Evolutionary conservation across 306 rosid genomes (phyloP), one percentile per base, ranked within the genome.

Genomic region (Carpinus viminea): DNA sequence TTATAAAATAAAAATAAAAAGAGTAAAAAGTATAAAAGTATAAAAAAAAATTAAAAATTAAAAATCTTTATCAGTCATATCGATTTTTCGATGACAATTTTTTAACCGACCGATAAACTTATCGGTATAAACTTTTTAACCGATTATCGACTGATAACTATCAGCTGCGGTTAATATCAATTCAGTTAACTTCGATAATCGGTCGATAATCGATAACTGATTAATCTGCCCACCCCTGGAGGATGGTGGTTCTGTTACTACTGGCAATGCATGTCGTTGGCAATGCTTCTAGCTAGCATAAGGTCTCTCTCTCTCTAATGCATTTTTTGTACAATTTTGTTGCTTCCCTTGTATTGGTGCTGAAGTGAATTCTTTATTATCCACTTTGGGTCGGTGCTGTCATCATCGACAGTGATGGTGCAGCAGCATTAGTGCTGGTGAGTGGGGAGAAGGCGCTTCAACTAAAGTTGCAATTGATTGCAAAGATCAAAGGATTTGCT

Each of bases 401-500:
- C 82, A 78, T 77, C 54, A 76, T 81, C 87, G 69, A 71, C 75
- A 94, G 97, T 80, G 94, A 94, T 70, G 98, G 98, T 57, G 98
- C 98, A 59, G 97, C 98, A 79, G 97, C 97, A 24, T 81, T 94
- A 75, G 97, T 94, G 74, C 83, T 94, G 76, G 93, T 94, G 85
- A 94, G 97, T 65, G 98, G 93, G 79, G 83, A 83, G 88, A 94
- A 91, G 82, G 98, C 89, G 47, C 88, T 75, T 71, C 83, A 91
- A 86, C 97, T 94, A 74, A 92, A 97, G 66, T 84, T 94, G 73
- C 91, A 82, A 69, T 92, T 92, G 75, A 91, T 94, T 81, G 97
- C 95, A 47, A 90, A 88, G 89, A 89, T 94, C 74, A 94, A 85
- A 81, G 98, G 98, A 76, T 91, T 75, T 72, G 93, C 93, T 43